Conservation (phyloP, 208 protist genomes). For the Phytomonas sp. region DNA sequence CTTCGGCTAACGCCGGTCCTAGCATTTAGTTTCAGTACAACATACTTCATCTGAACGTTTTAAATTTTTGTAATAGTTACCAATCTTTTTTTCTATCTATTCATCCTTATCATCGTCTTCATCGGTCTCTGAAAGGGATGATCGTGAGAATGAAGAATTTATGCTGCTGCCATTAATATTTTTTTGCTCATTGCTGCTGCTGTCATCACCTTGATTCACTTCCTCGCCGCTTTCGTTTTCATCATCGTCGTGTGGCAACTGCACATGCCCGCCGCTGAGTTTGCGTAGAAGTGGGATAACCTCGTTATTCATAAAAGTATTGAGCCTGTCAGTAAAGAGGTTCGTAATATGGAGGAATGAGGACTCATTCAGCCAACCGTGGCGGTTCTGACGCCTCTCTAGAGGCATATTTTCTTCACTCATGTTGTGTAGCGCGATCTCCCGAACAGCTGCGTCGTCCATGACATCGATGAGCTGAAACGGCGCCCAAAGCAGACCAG, state of each 20-base stretch:
- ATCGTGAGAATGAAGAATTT: neutral
- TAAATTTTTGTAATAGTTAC: neutral
- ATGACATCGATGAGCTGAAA: slow-evolving; percentile 44
- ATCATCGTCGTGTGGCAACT: slow-evolving; percentile 1
- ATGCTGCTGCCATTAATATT: neutral
- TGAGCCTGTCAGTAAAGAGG: slow-evolving; percentile 28
- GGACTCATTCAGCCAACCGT: slow-evolving; percentile 41
- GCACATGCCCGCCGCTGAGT: slow-evolving; percentile 10
- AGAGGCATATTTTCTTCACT: neutral
- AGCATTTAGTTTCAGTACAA: neutral
- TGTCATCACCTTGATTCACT: slow-evolving; percentile 7
- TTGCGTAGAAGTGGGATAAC: slow-evolving; percentile 39
- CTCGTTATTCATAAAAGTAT: slow-evolving; percentile 26
- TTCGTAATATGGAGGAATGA: slow-evolving; percentile 24
- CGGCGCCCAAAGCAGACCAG: slow-evolving; percentile 16
- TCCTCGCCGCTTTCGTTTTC: slow-evolving; percentile 10
- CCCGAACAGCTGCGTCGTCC: slow-evolving; percentile 30
- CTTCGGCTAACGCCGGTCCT: too few relatives aligned
- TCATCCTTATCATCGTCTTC: slow-evolving; percentile 6
- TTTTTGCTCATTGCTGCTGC: neutral
- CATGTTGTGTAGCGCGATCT: slow-evolving; percentile 14
- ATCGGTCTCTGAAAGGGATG: slow-evolving; percentile 7
- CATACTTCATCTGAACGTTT: neutral
- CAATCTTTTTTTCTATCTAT: slow-evolving; percentile 8
- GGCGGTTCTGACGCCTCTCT: slow-evolving; percentile 23